A percentile compares a stretch with the other conserved stretches of the same genome.
Evolutionary conservation across 2,329 filamentous ascomycete genomes (phyloP).

Genomic region (Amylocarpus encephaloides): DNA sequence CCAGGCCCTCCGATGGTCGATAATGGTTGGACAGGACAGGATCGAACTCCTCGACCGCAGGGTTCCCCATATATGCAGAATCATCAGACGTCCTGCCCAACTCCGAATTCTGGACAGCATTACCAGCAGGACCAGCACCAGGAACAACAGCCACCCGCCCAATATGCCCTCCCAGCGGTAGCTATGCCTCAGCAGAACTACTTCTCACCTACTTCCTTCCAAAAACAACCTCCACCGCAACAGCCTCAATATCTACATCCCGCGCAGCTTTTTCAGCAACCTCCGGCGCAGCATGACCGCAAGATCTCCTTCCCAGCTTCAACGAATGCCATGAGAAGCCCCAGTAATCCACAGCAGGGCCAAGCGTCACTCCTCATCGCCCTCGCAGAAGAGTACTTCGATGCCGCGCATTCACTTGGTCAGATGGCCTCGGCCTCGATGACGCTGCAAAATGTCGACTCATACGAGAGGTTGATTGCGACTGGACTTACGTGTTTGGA

Average conservation of each 20-base stretch:
- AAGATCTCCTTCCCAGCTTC: slow-evolving; percentile 6
- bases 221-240: slow-evolving; percentile 18
- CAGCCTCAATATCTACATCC: slow-evolving; percentile 22
- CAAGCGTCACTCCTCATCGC: slow-evolving; percentile 48
- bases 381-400: slow-evolving; percentile 71
- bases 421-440: slow-evolving; percentile 43
- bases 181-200: neutral
- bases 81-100: slow-evolving; percentile 2
- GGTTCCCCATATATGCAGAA: slow-evolving; percentile 10
- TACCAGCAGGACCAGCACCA: slow-evolving; percentile 6
- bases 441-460: slow-evolving; percentile 45
- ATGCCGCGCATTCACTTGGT: slow-evolving; percentile 54
- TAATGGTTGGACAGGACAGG: slow-evolving; percentile 9
- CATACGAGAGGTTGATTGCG: slow-evolving; percentile 66
- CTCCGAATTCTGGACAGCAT: slow-evolving; percentile 1
- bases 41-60: slow-evolving; percentile 12
- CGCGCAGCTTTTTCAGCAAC: slow-evolving; percentile 30
- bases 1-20: neutral
- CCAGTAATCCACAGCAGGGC: slow-evolving; percentile 14
- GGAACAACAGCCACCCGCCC: slow-evolving; percentile 3
- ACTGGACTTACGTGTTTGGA: slow-evolving; percentile 69
- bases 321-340: slow-evolving; percentile 8
- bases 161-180: slow-evolving; percentile 7
- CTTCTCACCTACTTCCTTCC: slow-evolving; percentile 8
- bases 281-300: slow-evolving; percentile 11